Percentiles rank a stretch among this genome's conserved stretches.
Conservation (phyloP, 371 early-diverging fungal species). For the Synchytrium microbalum region DNA sequence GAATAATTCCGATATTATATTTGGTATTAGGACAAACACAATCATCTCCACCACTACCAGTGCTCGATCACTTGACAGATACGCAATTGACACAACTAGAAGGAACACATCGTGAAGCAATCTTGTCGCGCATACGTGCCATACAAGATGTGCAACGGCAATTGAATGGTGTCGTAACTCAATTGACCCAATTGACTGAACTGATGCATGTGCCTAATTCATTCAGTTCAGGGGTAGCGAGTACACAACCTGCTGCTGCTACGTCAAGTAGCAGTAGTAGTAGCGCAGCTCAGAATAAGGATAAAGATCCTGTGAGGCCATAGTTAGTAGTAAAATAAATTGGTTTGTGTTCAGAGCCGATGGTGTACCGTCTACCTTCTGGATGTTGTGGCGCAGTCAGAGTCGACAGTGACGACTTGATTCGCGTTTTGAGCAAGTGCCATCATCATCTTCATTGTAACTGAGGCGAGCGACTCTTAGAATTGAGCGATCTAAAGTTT, state of each 20-base stretch:
- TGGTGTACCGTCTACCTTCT: too few relatives aligned
- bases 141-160: slow-evolving; percentile 54
- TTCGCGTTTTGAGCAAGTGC: too few relatives aligned
- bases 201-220: slow-evolving; percentile 26
- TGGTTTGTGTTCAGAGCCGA: too few relatives aligned
- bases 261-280: neutral
- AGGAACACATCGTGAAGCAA: slow-evolving; percentile 45
- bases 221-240: neutral
- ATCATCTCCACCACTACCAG: neutral
- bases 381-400: too few relatives aligned
- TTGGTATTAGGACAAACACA: neutral
- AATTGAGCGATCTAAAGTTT: too few relatives aligned
- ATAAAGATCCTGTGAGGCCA: neutral
- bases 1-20: too few relatives aligned
- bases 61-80: slow-evolving; percentile 42
- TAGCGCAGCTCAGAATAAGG: neutral
- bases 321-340: too few relatives aligned
- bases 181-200: slow-evolving; percentile 47
- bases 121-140: slow-evolving; percentile 49
- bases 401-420: too few relatives aligned
- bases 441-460: too few relatives aligned
- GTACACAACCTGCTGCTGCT: neutral
- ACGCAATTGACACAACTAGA: slow-evolving; percentile 49
- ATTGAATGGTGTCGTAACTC: slow-evolving; percentile 50
- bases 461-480: too few relatives aligned